Conservation (phyloP, 305 asterid species). For the Solanum hybrid region DNA sequence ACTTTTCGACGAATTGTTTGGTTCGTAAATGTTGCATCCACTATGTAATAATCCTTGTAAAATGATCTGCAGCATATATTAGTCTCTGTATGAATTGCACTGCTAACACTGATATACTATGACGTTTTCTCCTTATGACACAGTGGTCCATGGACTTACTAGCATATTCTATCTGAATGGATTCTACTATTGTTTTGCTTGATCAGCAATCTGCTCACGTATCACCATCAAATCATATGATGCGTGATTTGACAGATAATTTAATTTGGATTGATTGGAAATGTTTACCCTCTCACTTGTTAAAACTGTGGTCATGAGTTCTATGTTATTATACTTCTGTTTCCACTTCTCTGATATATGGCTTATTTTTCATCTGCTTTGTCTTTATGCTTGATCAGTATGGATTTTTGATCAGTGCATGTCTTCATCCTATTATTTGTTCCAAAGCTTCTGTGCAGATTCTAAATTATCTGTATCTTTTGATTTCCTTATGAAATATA, state of each 20-base stretch:
- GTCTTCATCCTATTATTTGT: constrained; percentile 3
- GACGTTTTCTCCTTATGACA: not conserved
- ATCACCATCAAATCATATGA: not conserved
- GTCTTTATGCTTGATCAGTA: not conserved
- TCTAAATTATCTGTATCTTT: not conserved
- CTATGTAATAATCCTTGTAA: not conserved
- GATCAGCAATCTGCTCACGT: not conserved
- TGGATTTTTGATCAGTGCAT: not conserved
- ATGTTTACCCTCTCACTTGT: not conserved
- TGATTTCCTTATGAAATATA: not conserved
- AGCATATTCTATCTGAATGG: not conserved
- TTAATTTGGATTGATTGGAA: not conserved
- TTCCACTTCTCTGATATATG: not conserved
- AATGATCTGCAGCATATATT: not conserved
- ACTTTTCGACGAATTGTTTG: not conserved
- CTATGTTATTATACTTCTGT: not conserved
- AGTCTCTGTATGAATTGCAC: not conserved
- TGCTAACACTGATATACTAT: not conserved
- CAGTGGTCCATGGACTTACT: not conserved
- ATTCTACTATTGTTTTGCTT: not conserved
- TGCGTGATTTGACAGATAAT: not conserved
- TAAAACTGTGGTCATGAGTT: not conserved
- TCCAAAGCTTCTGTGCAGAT: not conserved
- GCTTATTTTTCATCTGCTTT: not conserved
- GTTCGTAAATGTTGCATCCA: not conserved